Conservation (phyloP, 441 rosid genomes). For the Jatropha multifida region DNA sequence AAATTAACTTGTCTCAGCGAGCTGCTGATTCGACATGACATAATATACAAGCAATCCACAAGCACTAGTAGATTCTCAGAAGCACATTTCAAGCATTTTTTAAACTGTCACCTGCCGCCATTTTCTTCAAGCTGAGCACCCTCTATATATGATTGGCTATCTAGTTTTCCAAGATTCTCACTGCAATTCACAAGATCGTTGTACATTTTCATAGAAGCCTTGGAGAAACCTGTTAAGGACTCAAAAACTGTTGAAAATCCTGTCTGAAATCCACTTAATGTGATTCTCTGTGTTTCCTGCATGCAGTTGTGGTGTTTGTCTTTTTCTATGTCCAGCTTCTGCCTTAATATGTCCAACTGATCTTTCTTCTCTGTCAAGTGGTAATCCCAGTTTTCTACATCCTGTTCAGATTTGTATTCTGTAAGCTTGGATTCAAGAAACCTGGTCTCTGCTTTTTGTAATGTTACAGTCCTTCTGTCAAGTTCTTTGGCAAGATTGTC, state of each 20-base stretch:
- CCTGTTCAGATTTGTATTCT: constrained; percentile 40
- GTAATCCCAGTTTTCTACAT: constrained; percentile 34
- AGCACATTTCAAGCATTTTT: not conserved
- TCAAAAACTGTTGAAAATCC: constrained; percentile 52
- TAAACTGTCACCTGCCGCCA: constrained; percentile 31
- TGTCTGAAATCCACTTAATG: constrained; percentile 51
- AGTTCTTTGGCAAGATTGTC: constrained; percentile 76
- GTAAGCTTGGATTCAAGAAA: constrained; percentile 45
- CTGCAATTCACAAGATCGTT: constrained; percentile 41
- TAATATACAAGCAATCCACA: constrained; percentile 35
- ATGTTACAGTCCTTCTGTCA: constrained; percentile 52
- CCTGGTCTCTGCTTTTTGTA: constrained; percentile 57
- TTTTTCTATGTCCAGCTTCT: constrained; percentile 62
- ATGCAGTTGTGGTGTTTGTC: constrained; percentile 57
- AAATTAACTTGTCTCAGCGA: constrained; percentile 43
- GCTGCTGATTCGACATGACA: constrained; percentile 46
- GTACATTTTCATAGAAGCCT: constrained; percentile 54
- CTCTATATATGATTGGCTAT: constrained; percentile 33
- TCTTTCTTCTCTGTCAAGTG: constrained; percentile 51
- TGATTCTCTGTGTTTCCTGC: constrained; percentile 64
- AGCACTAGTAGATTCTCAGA: not conserved
- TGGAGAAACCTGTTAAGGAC: constrained; percentile 53
- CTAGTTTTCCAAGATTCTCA: constrained; percentile 32
- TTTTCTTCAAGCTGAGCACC: constrained; percentile 36
- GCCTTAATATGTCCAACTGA: constrained; percentile 58